Conservation (phyloP, 441 rosid species). For the Corymbia calophylla region DNA sequence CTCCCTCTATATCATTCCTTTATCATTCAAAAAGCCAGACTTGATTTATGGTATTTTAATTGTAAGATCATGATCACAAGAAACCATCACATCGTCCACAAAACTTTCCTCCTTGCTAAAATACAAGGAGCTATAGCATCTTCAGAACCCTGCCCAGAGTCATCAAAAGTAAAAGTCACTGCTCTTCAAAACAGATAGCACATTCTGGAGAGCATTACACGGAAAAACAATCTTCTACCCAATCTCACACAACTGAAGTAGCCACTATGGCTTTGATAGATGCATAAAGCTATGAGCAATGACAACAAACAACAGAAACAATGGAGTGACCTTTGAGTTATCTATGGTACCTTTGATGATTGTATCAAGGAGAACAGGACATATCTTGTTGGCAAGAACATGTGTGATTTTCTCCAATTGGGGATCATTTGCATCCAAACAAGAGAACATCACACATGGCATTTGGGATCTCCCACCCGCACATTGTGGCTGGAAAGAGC, state of each 20-base stretch:
- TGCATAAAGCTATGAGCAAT: not conserved
- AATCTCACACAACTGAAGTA: not conserved
- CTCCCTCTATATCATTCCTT: not conserved
- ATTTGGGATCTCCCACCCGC: slow-evolving; percentile 24
- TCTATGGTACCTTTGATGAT: slow-evolving; percentile 68
- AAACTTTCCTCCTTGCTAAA: not conserved
- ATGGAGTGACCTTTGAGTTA: not conserved
- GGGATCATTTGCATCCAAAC: slow-evolving; percentile 26
- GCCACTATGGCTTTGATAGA: not conserved
- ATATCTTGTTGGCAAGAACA: slow-evolving; percentile 52
- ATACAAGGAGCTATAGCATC: not conserved
- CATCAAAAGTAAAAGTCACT: not conserved
- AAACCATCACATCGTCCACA: not conserved
- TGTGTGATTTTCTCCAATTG: slow-evolving; percentile 39
- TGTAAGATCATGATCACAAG: not conserved
- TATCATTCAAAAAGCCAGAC: not conserved
- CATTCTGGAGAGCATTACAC: not conserved
- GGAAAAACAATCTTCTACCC: not conserved
- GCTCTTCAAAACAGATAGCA: not conserved
- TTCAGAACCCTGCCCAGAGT: not conserved
- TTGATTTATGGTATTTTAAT: not conserved
- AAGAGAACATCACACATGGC: slow-evolving; percentile 75
- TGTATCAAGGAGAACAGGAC: slow-evolving; percentile 71
- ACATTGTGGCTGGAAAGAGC: slow-evolving; percentile 46
- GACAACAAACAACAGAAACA: not conserved